Conservation (phyloP, 805 yeast species). For the Maudiozyma turicensis region DNA sequence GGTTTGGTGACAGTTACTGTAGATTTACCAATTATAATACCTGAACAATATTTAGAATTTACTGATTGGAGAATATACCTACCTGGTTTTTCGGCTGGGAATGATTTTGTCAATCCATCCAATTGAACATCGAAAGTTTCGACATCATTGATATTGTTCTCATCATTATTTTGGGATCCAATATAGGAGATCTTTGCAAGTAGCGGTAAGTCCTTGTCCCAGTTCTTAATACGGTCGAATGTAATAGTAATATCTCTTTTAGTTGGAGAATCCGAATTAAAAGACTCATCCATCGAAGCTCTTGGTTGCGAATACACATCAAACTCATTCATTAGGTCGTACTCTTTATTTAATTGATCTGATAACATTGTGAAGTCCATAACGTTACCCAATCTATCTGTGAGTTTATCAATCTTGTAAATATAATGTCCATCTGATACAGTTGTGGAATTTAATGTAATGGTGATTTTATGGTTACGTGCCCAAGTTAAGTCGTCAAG, state of each 20-base stretch:
- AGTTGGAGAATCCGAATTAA: slow-evolving; percentile 30
- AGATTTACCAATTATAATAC: slow-evolving; percentile 50
- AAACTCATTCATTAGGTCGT: slow-evolving; percentile 37
- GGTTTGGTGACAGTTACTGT: slow-evolving; percentile 48
- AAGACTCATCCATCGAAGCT: slow-evolving; percentile 36
- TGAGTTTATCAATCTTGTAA: slow-evolving; percentile 48
- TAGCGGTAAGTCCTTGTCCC: slow-evolving; percentile 27
- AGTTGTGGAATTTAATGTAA: slow-evolving; percentile 35
- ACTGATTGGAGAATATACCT: slow-evolving; percentile 47
- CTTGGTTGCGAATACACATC: slow-evolving; percentile 48
- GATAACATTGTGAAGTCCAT: slow-evolving; percentile 34
- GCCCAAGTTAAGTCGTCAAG: slow-evolving; percentile 35
- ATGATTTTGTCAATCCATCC: slow-evolving; percentile 23
- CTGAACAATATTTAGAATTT: slow-evolving; percentile 54
- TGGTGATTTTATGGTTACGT: slow-evolving; percentile 34
- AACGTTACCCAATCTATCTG: slow-evolving; percentile 59
- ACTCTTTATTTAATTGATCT: slow-evolving; percentile 17
- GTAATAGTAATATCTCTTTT: slow-evolving; percentile 30
- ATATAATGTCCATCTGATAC: slow-evolving; percentile 42
- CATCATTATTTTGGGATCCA: slow-evolving; percentile 18
- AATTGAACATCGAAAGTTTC: slow-evolving; percentile 9
- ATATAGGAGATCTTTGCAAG: slow-evolving; percentile 27
- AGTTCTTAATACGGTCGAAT: slow-evolving; percentile 21
- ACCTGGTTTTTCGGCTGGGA: slow-evolving; percentile 52
- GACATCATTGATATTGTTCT: slow-evolving; percentile 13